These are phyloP conservation scores for Kazachstania bromeliacearum DNA, from an alignment of 805 yeast genomes.

Conservation along the genomic window DNA sequence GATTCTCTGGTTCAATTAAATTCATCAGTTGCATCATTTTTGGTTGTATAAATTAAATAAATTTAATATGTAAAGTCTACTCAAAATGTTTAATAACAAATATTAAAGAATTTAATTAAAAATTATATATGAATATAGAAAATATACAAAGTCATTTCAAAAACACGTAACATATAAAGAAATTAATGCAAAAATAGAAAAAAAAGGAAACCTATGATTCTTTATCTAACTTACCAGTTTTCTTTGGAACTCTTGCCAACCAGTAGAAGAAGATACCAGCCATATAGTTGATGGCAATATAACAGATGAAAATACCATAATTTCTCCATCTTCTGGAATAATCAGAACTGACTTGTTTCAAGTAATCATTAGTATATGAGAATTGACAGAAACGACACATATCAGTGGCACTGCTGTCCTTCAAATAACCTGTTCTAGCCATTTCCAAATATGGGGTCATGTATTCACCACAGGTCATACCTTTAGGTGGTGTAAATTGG, in stretches of 20 bases:
- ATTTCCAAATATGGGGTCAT: conserved; percentile 32
- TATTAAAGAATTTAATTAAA: neutral
- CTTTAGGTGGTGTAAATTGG: conserved; percentile 42
- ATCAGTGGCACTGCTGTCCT: conserved; percentile 39
- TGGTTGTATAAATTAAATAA: conserved; percentile 1
- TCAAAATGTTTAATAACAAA: neutral
- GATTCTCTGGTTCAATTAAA: conserved; percentile 10
- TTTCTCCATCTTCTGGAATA: conserved; percentile 45
- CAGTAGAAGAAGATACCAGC: conserved; percentile 44
- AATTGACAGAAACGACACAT: conserved; percentile 52
- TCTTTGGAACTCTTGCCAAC: conserved; percentile 68
- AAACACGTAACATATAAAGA: no score
- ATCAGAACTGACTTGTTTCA: conserved; percentile 36
- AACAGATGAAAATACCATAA: conserved; percentile 48
- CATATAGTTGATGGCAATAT: conserved; percentile 35
- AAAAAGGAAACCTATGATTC: no score
- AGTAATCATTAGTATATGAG: conserved; percentile 47
- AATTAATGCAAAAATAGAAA: no score
- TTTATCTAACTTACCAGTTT: conserved; percentile 1
- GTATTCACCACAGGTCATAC: conserved; percentile 49
- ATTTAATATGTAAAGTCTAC: neutral
- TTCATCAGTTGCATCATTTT: conserved; percentile 1
- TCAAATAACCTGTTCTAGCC: conserved; percentile 40
- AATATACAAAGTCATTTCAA: no score
- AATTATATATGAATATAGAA: neutral